phyloP scores from a whole-genome alignment of 352 stramenopile genomes.

The Phytophthora hybrid region DNA sequence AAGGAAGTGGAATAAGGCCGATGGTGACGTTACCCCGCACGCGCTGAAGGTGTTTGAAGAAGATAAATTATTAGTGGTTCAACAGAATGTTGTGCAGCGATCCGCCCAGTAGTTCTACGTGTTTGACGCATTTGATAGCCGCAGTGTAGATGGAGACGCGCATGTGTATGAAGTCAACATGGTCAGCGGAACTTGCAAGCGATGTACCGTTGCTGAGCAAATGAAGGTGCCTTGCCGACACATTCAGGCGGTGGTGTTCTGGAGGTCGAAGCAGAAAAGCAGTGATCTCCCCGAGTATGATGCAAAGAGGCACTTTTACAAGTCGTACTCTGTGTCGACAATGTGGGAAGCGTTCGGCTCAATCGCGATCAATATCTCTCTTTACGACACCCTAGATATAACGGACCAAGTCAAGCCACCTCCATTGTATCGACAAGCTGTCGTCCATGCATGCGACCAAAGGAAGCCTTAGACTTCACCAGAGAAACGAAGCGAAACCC shows the following conservation, averaged over 20 bases:
- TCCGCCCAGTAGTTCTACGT: background rate
- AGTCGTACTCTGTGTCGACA: background rate
- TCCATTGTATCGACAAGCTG: background rate
- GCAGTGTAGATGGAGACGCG: background rate
- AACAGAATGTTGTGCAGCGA: background rate
- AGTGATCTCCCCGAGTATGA: background rate
- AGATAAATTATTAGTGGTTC: conserved; percentile 1
- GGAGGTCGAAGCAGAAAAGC: background rate
- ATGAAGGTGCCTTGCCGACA: background rate
- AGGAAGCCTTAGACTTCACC: background rate
- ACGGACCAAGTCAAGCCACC: background rate
- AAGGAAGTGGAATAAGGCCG: background rate
- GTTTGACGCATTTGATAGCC: background rate
- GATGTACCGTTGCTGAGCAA: conserved; percentile 1
- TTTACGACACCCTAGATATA: background rate
- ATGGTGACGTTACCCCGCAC: background rate
- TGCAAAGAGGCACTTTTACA: background rate
- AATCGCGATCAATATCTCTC: background rate
- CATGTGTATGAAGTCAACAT: background rate
- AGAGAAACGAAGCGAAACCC: background rate
- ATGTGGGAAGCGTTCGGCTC: background rate
- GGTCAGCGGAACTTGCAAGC: background rate
- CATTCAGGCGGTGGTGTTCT: background rate
- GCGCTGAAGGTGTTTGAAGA: background rate
- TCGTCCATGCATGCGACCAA: conserved; percentile 1